Percentiles rank a stretch among this genome's conserved stretches.
Evolutionary conservation across 768 basidiomycete genomes (phyloP).

Genomic region (Sutorius australiensis): DNA sequence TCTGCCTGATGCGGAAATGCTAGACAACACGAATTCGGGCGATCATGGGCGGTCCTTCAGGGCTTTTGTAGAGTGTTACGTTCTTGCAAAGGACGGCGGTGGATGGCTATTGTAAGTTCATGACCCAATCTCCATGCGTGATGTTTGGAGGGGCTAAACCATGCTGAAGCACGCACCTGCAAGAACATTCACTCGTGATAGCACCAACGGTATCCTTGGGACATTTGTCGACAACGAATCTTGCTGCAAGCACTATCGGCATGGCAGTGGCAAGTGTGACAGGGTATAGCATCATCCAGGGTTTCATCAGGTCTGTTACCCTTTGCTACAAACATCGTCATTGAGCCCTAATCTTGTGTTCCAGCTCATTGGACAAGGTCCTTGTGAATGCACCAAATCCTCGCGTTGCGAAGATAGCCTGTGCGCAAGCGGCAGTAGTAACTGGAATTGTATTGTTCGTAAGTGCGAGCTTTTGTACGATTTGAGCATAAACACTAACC

Average conservation of each 20-base stretch:
- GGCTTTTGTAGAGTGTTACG: constrained; percentile 16
- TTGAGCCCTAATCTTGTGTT: constrained; percentile 10
- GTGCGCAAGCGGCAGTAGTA: constrained; percentile 19
- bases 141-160: not conserved
- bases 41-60: constrained; percentile 6
- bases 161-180: constrained; percentile 14
- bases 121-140: not conserved
- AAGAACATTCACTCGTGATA: constrained; percentile 25
- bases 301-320: constrained; percentile 34
- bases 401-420: constrained; percentile 15
- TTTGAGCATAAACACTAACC: not conserved
- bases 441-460: constrained; percentile 25
- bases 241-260: constrained; percentile 47
- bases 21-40: constrained; percentile 15
- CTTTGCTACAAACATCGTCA: not conserved
- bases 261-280: constrained; percentile 41
- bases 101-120: constrained; percentile 21
- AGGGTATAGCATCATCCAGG: constrained; percentile 36
- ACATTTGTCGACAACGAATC: constrained; percentile 49
- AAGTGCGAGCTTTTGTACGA: not conserved
- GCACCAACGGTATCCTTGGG: constrained; percentile 40
- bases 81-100: constrained; percentile 21
- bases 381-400: constrained; percentile 12
- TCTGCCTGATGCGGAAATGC: constrained; percentile 18
- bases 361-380: constrained; percentile 20